Evolutionary conservation across 495 filamentous ascomycete genomes (phyloP).

Genomic region (Xylaria venustula): DNA sequence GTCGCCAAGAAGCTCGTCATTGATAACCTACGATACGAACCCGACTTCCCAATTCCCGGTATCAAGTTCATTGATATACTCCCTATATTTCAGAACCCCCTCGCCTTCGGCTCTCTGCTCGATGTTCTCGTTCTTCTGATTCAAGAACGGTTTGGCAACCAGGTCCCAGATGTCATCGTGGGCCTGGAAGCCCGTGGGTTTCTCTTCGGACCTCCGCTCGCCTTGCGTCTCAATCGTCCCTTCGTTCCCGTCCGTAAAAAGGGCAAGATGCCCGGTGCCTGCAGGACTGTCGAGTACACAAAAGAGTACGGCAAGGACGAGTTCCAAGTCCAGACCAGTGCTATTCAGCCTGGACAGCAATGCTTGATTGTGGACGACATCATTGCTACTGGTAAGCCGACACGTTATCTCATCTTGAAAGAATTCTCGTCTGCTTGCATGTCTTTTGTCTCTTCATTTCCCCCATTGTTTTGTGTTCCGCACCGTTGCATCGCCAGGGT

Average conservation of each 20-base stretch:
- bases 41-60: slow-evolving; percentile 91
- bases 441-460: background rate
- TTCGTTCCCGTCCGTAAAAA: slow-evolving; percentile 95
- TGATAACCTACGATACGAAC: slow-evolving; percentile 63
- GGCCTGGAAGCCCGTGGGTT: slow-evolving; percentile 94
- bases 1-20: slow-evolving; percentile 37
- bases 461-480: slow-evolving; percentile 4
- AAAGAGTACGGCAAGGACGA: slow-evolving; percentile 98
- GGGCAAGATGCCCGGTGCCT: slow-evolving; percentile 92
- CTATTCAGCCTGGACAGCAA: slow-evolving; percentile 81
- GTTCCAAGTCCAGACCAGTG: slow-evolving; percentile 91
- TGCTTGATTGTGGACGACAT: slow-evolving; percentile 96
- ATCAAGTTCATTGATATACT: slow-evolving; percentile 99
- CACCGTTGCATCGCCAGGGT: too few relatives aligned
- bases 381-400: slow-evolving; percentile 85
- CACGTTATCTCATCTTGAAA: background rate
- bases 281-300: slow-evolving; percentile 74
- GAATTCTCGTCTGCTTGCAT: background rate
- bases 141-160: slow-evolving; percentile 44
- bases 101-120: slow-evolving; percentile 72
- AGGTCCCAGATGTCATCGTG: slow-evolving; percentile 83
- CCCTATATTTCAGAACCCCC: slow-evolving; percentile 84
- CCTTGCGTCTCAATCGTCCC: slow-evolving; percentile 76
- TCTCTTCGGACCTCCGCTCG: slow-evolving; percentile 89
- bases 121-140: slow-evolving; percentile 87